These are phyloP conservation scores for Fusarium torulosum DNA, from an alignment of 2,329 filamentous ascomycete species.

Conservation along the genomic window DNA sequence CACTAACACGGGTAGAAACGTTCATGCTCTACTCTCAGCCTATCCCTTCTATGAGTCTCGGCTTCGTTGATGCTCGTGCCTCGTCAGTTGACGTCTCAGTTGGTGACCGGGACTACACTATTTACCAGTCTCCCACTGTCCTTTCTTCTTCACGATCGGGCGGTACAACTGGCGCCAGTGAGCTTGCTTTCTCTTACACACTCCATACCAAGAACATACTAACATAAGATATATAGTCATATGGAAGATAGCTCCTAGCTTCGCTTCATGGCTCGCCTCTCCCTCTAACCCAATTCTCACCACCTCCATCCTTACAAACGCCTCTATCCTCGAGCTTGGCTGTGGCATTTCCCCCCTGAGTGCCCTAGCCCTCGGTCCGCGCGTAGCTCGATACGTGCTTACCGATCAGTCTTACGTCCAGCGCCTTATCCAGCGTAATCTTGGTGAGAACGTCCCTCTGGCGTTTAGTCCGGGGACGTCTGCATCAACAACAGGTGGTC, in stretches of 20 bases:
- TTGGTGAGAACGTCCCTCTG: slow-evolving; percentile 68
- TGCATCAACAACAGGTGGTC: slow-evolving; percentile 17
- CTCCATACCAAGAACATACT: slow-evolving; percentile 7
- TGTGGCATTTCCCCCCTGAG: slow-evolving; percentile 88
- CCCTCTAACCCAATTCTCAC: slow-evolving; percentile 72
- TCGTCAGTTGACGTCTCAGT: slow-evolving; percentile 75
- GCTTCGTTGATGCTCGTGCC: slow-evolving; percentile 83
- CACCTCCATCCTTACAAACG: slow-evolving; percentile 61
- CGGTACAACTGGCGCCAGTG: slow-evolving; percentile 67
- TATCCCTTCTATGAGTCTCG: slow-evolving; percentile 81
- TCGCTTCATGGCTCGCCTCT: slow-evolving; percentile 83
- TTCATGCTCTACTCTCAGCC: slow-evolving; percentile 86
- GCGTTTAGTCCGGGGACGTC: slow-evolving; percentile 26
- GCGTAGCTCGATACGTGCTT: slow-evolving; percentile 75
- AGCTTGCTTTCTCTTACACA: slow-evolving; percentile 29
- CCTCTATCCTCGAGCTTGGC: slow-evolving; percentile 83
- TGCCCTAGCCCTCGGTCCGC: slow-evolving; percentile 74
- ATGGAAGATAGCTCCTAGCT: slow-evolving; percentile 89
- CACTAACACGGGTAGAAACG: slow-evolving; percentile 71
- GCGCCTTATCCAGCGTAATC: slow-evolving; percentile 80
- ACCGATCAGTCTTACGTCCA: slow-evolving; percentile 92
- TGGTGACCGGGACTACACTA: slow-evolving; percentile 75
- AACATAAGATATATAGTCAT: slow-evolving; percentile 70
- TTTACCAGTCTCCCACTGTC: slow-evolving; percentile 86
- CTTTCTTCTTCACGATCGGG: slow-evolving; percentile 80